Evolutionary conservation across 2,329 filamentous ascomycete genomes (phyloP), one percentile per base, ranked within the genome.

Genomic region (Penicillium fuscoglaucum): DNA sequence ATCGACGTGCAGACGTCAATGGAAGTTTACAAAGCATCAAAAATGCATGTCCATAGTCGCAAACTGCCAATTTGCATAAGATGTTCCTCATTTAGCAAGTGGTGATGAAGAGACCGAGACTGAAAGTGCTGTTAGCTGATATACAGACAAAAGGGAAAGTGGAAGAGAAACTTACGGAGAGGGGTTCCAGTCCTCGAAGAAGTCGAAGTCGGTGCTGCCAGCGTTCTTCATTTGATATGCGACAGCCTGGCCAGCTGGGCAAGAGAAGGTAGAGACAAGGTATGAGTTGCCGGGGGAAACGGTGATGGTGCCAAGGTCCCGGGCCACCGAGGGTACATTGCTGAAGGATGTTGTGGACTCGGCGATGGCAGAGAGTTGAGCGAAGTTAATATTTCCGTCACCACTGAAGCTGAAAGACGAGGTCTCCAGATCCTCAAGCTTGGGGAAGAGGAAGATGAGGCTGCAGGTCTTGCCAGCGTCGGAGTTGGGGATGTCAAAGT

Each of bases 401-500:
- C 85, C 80, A 28, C 77, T 82, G 68, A 82, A 84, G 21, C 75
- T 81, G 73, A 78, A 88, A 12, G 79, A 77, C 0, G 85, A 86
- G 1, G 85, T 87, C 72, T 84, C 74, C n/a, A 88, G 82, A 35
- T 86, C 73, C 17, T 77, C 66, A 61, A 84, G 72, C 51, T 77
- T 64, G 12, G 88, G 87, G 74, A 89, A 83, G 45, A 88, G 77
- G 82, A 90, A 90, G 57, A 86, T 76, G 9, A 90, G 76, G 55
- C 80, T 82, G 76, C 87, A 90, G 67, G 83, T 83, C 74, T 84
- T 84, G 64, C 83, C 84, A 9, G 76, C 65, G 65, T 84, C 80
- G 6, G 74, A 72, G 4, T 72, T 61, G 1, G 83, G 83, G 44
- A 90, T 83, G 68, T 88, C 85, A 74, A 90, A 90, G 77, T 88